A percentile compares a stretch with the other conserved stretches of the same genome.
Conservation (phyloP, 805 yeast genomes). For the Trichomonascus vanleenenianus region DNA sequence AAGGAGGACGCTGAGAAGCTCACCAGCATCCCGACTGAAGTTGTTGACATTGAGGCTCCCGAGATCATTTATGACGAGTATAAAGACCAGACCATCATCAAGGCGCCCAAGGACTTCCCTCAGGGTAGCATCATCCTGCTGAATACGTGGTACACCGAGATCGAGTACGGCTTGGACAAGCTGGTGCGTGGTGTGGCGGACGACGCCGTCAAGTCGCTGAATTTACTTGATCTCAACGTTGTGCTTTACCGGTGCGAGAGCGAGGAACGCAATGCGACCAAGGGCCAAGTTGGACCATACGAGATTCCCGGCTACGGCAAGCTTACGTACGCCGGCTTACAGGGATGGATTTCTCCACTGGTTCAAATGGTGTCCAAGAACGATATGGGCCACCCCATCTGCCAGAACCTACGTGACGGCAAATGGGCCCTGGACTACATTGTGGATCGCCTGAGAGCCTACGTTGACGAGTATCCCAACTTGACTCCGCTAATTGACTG, state of each 20-base stretch:
- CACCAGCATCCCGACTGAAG: slow-evolving; percentile 58
- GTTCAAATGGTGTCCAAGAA: slow-evolving; percentile 55
- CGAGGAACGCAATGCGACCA: slow-evolving; percentile 79
- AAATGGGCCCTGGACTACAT: slow-evolving; percentile 84
- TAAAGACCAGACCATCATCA: slow-evolving; percentile 43
- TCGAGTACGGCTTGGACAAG: slow-evolving; percentile 56
- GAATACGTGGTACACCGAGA: slow-evolving; percentile 59
- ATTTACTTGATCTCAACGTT: slow-evolving; percentile 64
- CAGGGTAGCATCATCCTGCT: slow-evolving; percentile 88
- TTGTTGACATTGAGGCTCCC: slow-evolving; percentile 47
- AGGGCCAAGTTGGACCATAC: slow-evolving; percentile 67
- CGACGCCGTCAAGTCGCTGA: slow-evolving; percentile 56
- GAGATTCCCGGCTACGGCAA: slow-evolving; percentile 65
- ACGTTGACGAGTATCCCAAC: slow-evolving; percentile 38
- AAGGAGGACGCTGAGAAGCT: slow-evolving; percentile 20
- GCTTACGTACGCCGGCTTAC: slow-evolving; percentile 80
- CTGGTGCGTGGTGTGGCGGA: slow-evolving; percentile 71
- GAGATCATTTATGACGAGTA: slow-evolving; percentile 36
- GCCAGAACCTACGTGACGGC: slow-evolving; percentile 75
- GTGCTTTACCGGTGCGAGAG: slow-evolving; percentile 70
- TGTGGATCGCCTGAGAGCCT: slow-evolving; percentile 52
- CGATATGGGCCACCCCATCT: slow-evolving; percentile 76
- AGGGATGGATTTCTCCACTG: slow-evolving; percentile 80
- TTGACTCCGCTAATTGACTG: slow-evolving; percentile 54
- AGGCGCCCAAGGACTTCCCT: slow-evolving; percentile 58